These are phyloP conservation scores for Bipolaris sorokiniana DNA, from an alignment of 2,329 filamentous ascomycete species.

Conservation along the genomic window DNA sequence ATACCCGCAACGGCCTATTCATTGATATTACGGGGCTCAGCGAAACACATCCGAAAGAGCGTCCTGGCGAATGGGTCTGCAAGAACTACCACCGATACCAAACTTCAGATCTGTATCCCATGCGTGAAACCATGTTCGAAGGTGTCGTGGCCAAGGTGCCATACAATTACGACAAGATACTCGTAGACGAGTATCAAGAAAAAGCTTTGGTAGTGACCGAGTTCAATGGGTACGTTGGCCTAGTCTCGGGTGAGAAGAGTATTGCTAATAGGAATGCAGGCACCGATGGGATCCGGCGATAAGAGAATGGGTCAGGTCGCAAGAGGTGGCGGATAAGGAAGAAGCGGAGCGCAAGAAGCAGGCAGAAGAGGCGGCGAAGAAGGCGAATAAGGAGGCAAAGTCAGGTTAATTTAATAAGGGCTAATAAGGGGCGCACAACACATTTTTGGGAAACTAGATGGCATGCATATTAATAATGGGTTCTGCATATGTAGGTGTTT, in stretches of 20 bases:
- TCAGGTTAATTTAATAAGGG: conserved; percentile 20
- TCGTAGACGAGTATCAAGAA: conserved; percentile 69
- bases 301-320: conserved; percentile 64
- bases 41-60: conserved; percentile 65
- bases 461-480: too few species aligned
- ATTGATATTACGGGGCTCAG: conserved; percentile 82
- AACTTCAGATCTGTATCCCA: conserved; percentile 74
- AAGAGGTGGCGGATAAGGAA: conserved; percentile 22
- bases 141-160: conserved; percentile 74
- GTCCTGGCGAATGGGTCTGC: conserved; percentile 74
- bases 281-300: conserved; percentile 65
- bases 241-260: background rate
- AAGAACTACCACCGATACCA: conserved; percentile 80
- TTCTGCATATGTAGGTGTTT: too few species aligned
- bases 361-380: conserved; percentile 18
- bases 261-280: conserved; percentile 47
- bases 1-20: conserved; percentile 75
- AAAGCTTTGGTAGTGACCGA: conserved; percentile 66
- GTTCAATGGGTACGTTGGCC: conserved; percentile 61
- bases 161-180: conserved; percentile 68
- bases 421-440: too few species aligned
- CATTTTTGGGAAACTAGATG: too few species aligned
- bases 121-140: conserved; percentile 77
- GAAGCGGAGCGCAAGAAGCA: conserved; percentile 15
- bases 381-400: conserved; percentile 21